A percentile compares a stretch with the other conserved stretches of the same genome.
Conservation (phyloP, 148 eudicot species). For the Chenopodium quinoa region DNA sequence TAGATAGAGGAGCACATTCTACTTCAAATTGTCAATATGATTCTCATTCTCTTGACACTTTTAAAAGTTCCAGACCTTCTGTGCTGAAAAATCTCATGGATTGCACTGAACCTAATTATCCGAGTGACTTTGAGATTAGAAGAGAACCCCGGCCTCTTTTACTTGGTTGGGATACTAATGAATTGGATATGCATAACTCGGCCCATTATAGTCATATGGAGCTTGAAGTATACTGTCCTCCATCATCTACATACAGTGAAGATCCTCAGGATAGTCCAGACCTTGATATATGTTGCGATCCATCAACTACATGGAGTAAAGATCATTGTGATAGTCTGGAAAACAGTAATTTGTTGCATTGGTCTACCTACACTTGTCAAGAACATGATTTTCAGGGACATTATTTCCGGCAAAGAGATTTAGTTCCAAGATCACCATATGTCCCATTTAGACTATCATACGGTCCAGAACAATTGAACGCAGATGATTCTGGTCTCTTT, state of each 20-base stretch:
- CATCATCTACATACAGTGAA: slow-evolving; percentile 7
- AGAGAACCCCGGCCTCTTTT: slow-evolving; percentile 27
- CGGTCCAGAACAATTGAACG: slow-evolving; percentile 22
- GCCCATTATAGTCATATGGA: slow-evolving; percentile 19
- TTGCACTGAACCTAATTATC: slow-evolving; percentile 23
- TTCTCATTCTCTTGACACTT: slow-evolving; percentile 1
- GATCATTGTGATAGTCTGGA: neutral
- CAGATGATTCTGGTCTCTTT: slow-evolving; percentile 22
- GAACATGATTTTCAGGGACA: slow-evolving; percentile 22
- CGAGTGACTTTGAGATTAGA: slow-evolving; percentile 27
- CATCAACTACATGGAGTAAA: neutral
- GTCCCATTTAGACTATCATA: slow-evolving; percentile 32
- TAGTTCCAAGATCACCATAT: slow-evolving; percentile 17
- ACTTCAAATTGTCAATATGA: slow-evolving; percentile 23
- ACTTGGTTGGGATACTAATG: slow-evolving; percentile 40
- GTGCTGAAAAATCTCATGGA: slow-evolving; percentile 21
- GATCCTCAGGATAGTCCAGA: slow-evolving; percentile 4
- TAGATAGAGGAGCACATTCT: slow-evolving; percentile 19
- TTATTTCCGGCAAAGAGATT: neutral
- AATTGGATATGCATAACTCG: neutral
- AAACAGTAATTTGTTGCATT: slow-evolving; percentile 2
- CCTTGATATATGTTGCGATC: slow-evolving; percentile 8
- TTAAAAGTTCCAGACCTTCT: slow-evolving; percentile 28
- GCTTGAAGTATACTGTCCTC: slow-evolving; percentile 14
- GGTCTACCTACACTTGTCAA: slow-evolving; percentile 24